phyloP scores from a whole-genome alignment of 192 early-diverging fungal species.

The Pecoramyces ruminantium region DNA sequence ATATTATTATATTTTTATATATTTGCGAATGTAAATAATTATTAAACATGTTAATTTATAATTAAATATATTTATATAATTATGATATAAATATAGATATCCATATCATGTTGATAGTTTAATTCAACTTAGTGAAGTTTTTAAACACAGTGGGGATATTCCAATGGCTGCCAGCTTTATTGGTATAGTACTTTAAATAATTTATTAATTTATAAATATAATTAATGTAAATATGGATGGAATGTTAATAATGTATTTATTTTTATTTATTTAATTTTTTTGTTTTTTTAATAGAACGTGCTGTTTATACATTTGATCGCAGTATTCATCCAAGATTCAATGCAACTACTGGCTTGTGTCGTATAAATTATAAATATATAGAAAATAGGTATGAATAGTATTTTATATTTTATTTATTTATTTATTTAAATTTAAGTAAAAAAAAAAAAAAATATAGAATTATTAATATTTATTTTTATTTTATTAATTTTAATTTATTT shows the following conservation, averaged over 20 bases:
- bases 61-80: too few relatives aligned
- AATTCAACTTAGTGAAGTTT: slow-evolving; percentile 69
- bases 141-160: slow-evolving; percentile 71
- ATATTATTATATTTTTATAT: too few relatives aligned
- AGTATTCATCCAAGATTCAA: slow-evolving; percentile 66
- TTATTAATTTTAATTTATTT: too few relatives aligned
- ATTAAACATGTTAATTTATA: too few relatives aligned
- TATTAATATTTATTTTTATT: too few relatives aligned
- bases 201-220: not conserved
- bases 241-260: too few relatives aligned
- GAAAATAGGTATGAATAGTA: slow-evolving; percentile 70
- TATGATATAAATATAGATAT: slow-evolving; percentile 49
- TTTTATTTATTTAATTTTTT: not conserved
- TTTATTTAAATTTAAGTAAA: too few relatives aligned
- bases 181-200: slow-evolving; percentile 11
- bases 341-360: slow-evolving; percentile 31
- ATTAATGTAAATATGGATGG: too few relatives aligned
- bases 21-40: too few relatives aligned
- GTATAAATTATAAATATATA: slow-evolving; percentile 50
- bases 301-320: slow-evolving; percentile 72
- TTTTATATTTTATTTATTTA: too few relatives aligned
- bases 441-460: too few relatives aligned
- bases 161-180: slow-evolving; percentile 62
- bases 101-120: slow-evolving; percentile 81
- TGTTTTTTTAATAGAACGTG: slow-evolving; percentile 34